Percentiles rank a stretch among this genome's conserved stretches.
phyloP scores from a whole-genome alignment of 345 rosid genomes.

The Linum lewisii region DNA sequence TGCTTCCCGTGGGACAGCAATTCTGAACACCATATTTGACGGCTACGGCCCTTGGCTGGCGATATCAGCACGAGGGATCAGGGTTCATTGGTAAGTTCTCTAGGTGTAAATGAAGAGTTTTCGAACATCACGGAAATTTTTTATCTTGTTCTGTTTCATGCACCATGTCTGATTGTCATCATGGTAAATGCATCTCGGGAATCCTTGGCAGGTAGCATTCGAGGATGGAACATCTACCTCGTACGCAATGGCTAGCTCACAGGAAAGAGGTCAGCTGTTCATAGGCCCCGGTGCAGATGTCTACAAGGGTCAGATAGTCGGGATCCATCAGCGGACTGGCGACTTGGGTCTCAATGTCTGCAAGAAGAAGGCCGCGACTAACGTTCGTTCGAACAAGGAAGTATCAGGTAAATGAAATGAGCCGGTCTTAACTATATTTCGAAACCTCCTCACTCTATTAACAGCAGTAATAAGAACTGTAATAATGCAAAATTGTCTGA shows the following conservation, averaged over 20 bases:
- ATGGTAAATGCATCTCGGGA: neutral
- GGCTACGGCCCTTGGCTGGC: conserved; percentile 89
- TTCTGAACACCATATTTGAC: conserved; percentile 82
- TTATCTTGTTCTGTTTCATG: too few relatives aligned
- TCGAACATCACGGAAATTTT: neutral
- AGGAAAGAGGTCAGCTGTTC: conserved; percentile 94
- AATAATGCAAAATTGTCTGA: too few relatives aligned
- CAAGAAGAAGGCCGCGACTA: conserved; percentile 94
- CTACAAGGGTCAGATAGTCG: conserved; percentile 86
- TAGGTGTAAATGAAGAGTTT: conserved; percentile 5
- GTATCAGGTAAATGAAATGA: conserved; percentile 40
- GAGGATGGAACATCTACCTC: conserved; percentile 83
- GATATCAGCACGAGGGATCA: conserved; percentile 77
- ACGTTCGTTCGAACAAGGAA: conserved; percentile 86
- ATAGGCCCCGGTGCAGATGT: conserved; percentile 73
- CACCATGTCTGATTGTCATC: neutral
- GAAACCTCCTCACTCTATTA: neutral
- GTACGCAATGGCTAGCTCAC: conserved; percentile 75
- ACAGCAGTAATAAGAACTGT: neutral
- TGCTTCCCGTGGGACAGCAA: conserved; percentile 94
- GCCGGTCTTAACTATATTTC: neutral
- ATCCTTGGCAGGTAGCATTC: conserved; percentile 72
- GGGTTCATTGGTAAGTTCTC: conserved; percentile 76
- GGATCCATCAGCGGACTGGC: conserved; percentile 89
- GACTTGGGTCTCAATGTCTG: conserved; percentile 82